Evolutionary conservation across 257 asterid genomes (phyloP).

Genomic region (Solanum tacnaense): DNA sequence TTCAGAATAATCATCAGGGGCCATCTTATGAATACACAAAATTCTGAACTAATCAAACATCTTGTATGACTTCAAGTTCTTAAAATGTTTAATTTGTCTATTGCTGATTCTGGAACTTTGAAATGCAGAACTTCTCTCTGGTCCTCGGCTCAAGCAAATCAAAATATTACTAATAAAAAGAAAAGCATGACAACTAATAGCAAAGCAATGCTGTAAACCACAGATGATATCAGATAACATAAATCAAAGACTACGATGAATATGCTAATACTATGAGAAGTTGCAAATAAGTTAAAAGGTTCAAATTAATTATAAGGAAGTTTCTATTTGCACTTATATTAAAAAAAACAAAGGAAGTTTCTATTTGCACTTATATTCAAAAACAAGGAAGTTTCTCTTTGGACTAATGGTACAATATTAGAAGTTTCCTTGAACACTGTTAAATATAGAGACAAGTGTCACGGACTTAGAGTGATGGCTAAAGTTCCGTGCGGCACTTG

Average conservation of each 20-base stretch:
- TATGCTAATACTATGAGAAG: neutral
- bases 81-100: neutral
- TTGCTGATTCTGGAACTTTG: neutral
- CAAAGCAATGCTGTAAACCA: neutral
- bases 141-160: too few relatives aligned
- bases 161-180: neutral
- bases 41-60: neutral
- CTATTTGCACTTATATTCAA: neutral
- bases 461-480: too few relatives aligned
- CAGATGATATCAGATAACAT: neutral
- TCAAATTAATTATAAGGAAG: neutral
- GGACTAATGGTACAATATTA: neutral
- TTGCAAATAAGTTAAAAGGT: neutral
- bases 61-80: neutral
- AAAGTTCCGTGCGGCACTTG: too few relatives aligned
- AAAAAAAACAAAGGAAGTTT: neutral
- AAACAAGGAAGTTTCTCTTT: neutral
- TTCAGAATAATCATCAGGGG: neutral
- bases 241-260: neutral
- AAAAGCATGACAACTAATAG: neutral
- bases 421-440: neutral
- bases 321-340: neutral
- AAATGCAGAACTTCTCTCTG: neutral
- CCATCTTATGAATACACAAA: neutral
- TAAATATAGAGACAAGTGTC: neutral